These are phyloP conservation scores for Claviceps purpurea DNA, from an alignment of 2,329 filamentous ascomycete species.

Conservation along the genomic window DNA sequence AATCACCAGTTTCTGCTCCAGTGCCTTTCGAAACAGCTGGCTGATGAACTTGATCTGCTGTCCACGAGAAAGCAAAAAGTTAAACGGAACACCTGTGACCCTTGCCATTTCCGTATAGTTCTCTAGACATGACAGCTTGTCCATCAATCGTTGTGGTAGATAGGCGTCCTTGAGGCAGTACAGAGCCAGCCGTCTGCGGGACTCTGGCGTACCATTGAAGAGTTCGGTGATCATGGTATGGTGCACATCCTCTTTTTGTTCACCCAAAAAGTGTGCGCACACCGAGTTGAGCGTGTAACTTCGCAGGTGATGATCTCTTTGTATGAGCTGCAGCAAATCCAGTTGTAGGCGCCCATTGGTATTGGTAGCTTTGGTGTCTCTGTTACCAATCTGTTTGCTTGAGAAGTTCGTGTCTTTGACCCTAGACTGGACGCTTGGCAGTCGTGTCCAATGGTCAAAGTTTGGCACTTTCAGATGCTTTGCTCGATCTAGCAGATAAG, in stretches of 20 bases:
- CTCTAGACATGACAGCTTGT: slow-evolving; percentile 95
- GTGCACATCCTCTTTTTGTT: slow-evolving; percentile 98
- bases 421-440: slow-evolving; percentile 57
- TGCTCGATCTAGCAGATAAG: slow-evolving; percentile 82
- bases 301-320: slow-evolving; percentile 85
- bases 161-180: slow-evolving; percentile 98
- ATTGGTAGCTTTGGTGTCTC: slow-evolving; percentile 88
- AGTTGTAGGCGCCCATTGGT: slow-evolving; percentile 88
- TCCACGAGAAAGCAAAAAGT: slow-evolving; percentile 77
- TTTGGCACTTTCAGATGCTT: slow-evolving; percentile 64
- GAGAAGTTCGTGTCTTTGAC: slow-evolving; percentile 76
- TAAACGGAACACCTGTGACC: slow-evolving; percentile 97
- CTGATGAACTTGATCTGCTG: slow-evolving; percentile 98
- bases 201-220: slow-evolving; percentile 92
- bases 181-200: slow-evolving; percentile 74
- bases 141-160: slow-evolving; percentile 83
- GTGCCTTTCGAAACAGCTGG: slow-evolving; percentile 87
- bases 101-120: slow-evolving; percentile 99
- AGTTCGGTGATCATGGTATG: slow-evolving; percentile 98
- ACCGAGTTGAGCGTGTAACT: slow-evolving; percentile 98
- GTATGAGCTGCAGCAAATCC: slow-evolving; percentile 86
- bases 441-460: slow-evolving; percentile 80
- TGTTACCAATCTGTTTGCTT: slow-evolving; percentile 96
- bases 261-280: slow-evolving; percentile 82
- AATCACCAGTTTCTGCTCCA: slow-evolving; percentile 87